Percentiles rank a stretch among this genome's conserved stretches.
phyloP scores from a whole-genome alignment of 352 stramenopile genomes.

The Aphanomyces euteiches region DNA sequence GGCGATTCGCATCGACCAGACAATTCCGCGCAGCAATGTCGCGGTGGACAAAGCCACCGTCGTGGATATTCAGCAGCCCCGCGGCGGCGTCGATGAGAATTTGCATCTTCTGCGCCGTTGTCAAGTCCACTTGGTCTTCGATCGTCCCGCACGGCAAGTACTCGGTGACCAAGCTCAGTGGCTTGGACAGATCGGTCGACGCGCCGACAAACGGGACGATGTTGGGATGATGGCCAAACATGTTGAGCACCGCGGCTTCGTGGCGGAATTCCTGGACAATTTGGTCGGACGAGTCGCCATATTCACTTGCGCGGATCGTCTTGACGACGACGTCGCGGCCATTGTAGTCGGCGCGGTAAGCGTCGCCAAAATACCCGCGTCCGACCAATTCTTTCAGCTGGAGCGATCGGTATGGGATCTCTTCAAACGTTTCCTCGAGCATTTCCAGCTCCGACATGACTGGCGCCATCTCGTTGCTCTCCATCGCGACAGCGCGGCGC shows the following conservation, averaged over 20 bases:
- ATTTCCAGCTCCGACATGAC: conserved; percentile 63
- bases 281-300: conserved; percentile 69
- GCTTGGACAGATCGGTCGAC: conserved; percentile 61
- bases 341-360: conserved; percentile 56
- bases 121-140: conserved; percentile 57
- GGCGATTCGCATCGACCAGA: conserved; percentile 55
- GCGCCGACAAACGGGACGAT: conserved; percentile 78
- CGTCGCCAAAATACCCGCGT: conserved; percentile 74
- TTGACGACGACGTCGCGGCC: conserved; percentile 33
- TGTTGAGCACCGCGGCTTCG: conserved; percentile 68
- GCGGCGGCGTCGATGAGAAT: conserved; percentile 73
- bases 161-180: conserved; percentile 65
- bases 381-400: conserved; percentile 75
- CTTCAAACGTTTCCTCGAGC: conserved; percentile 65
- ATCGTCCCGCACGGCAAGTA: conserved; percentile 70
- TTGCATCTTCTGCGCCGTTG: conserved; percentile 44
- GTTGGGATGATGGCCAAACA: conserved; percentile 80
- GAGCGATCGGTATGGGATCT: conserved; percentile 61
- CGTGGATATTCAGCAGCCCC: conserved; percentile 76
- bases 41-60: conserved; percentile 79
- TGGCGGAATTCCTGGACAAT: conserved; percentile 78
- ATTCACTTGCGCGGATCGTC: conserved; percentile 51
- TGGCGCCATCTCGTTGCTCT: conserved; percentile 34
- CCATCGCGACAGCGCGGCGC: conserved; percentile 46
- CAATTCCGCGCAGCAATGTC: conserved; percentile 77